phyloP scores from a whole-genome alignment of 768 basidiomycete genomes.

The Collybiopsis confluens region DNA sequence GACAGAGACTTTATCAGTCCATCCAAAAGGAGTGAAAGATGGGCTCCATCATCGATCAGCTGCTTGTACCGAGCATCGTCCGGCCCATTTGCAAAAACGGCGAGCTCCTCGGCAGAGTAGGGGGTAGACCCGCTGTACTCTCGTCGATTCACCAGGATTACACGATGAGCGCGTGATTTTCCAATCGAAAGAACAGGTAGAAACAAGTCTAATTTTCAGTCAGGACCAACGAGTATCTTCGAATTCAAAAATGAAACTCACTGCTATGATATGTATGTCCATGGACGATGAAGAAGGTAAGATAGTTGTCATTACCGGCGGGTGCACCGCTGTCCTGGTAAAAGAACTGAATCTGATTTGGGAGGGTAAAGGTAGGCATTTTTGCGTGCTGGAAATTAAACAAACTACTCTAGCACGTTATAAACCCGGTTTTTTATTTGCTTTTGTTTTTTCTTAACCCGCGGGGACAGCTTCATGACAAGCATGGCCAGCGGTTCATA shows the following conservation, averaged over 20 bases:
- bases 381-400: background rate
- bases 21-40: conserved; percentile 24
- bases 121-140: conserved; percentile 28
- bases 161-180: conserved; percentile 11
- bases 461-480: too few relatives aligned
- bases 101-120: conserved; percentile 22
- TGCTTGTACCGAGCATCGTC: conserved; percentile 15
- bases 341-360: conserved; percentile 1
- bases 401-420: background rate
- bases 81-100: conserved; percentile 11
- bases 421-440: too few relatives aligned
- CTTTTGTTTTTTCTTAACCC: too few relatives aligned
- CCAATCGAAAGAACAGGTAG: background rate
- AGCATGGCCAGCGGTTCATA: too few relatives aligned
- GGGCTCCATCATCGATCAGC: conserved; percentile 22
- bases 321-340: background rate
- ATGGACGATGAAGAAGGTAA: conserved; percentile 1
- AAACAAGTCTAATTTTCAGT: background rate
- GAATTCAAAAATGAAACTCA: background rate
- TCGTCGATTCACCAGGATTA: conserved; percentile 30
- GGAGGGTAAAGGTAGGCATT: background rate
- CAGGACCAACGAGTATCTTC: background rate
- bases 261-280: conserved; percentile 4
- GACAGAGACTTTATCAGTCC: conserved; percentile 18
- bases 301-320: background rate